phyloP scores from a whole-genome alignment of 2,329 filamentous ascomycete species.

The Shiraia bambusicola region DNA sequence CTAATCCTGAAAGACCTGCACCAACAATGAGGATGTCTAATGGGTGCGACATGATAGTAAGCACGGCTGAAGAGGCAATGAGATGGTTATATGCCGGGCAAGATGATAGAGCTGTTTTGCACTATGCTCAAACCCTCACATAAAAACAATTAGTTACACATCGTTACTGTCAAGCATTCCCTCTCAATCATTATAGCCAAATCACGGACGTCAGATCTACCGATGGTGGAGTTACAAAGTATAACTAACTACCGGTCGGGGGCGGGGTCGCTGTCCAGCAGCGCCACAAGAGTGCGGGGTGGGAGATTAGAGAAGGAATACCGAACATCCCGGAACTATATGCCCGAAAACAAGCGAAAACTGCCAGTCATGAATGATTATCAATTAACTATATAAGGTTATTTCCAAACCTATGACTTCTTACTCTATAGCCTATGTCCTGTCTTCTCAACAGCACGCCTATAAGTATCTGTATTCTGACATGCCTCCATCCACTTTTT shows the following conservation, averaged over 20 bases:
- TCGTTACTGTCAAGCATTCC: constrained; percentile 5
- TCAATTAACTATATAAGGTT: no score
- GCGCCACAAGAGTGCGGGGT: constrained; percentile 2
- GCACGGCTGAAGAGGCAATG: no score
- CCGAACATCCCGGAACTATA: background rate
- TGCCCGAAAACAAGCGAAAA: constrained; percentile 6
- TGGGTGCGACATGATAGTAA: constrained; percentile 15
- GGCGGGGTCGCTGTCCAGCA: background rate
- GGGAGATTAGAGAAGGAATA: constrained; percentile 1
- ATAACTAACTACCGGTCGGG: no score
- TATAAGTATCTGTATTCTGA: constrained; percentile 39
- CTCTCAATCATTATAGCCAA: background rate
- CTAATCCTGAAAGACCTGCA: constrained; percentile 47
- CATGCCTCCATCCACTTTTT: constrained; percentile 44
- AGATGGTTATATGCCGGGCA: no score
- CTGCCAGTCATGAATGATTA: no score
- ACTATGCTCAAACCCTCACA: background rate
- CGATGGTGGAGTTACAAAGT: background rate
- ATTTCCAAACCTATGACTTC: background rate
- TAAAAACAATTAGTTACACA: background rate
- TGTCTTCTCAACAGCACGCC: constrained; percentile 46
- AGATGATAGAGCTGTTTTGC: background rate
- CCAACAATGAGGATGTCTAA: constrained; percentile 38
- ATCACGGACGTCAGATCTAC: constrained; percentile 13
- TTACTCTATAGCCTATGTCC: constrained; percentile 24